A percentile compares a stretch with the other conserved stretches of the same genome.
phyloP scores from a whole-genome alignment of 148 eudicot genomes.

The Nepenthes mirabilis region DNA sequence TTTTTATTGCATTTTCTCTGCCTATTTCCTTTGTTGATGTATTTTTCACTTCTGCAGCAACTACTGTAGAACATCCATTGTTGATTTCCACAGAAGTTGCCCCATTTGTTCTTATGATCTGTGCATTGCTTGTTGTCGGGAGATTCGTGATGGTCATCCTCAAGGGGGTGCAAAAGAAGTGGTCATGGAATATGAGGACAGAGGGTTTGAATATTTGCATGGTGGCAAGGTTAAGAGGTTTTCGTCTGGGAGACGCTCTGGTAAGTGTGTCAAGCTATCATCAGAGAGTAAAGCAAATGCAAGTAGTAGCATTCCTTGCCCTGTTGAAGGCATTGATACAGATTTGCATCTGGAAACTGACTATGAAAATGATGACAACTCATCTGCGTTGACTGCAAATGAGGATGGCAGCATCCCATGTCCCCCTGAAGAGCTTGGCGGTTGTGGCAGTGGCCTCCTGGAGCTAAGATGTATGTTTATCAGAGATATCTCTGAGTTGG shows the following conservation, averaged over 20 bases:
- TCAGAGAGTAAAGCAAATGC: not conserved
- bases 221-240: not conserved
- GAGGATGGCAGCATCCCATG: slow-evolving; percentile 33
- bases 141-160: slow-evolving; percentile 16
- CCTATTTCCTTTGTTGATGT: too few species aligned
- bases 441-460: slow-evolving; percentile 33
- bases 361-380: not conserved
- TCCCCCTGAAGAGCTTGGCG: slow-evolving; percentile 25
- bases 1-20: too few species aligned
- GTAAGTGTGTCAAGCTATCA: not conserved
- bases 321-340: not conserved
- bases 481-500: slow-evolving; percentile 24
- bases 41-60: slow-evolving; percentile 7
- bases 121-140: slow-evolving; percentile 27
- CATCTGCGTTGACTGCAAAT: slow-evolving; percentile 15
- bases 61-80: slow-evolving; percentile 26
- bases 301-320: not conserved
- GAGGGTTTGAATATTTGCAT: slow-evolving; percentile 5
- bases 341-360: not conserved
- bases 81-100: slow-evolving; percentile 35
- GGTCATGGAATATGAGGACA: not conserved
- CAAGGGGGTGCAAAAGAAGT: slow-evolving; percentile 5
- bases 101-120: slow-evolving; percentile 23
- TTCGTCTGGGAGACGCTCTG: not conserved
- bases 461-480: slow-evolving; percentile 24